Conservation (phyloP, 495 filamentous ascomycete species). For the Amniculicola lignicola region DNA sequence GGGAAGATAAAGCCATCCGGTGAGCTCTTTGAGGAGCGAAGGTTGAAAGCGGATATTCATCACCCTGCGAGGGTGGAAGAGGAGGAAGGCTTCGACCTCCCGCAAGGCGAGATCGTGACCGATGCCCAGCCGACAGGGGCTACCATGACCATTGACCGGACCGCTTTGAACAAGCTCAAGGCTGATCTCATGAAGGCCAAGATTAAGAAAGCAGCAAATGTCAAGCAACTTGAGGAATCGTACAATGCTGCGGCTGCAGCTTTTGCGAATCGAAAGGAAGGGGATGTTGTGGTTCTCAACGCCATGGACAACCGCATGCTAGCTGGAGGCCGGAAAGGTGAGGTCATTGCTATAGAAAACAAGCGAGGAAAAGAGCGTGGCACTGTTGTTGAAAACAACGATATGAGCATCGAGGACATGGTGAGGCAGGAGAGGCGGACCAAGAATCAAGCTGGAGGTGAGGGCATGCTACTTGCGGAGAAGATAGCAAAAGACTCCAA, state of each 20-base stretch:
- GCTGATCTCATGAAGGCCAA: slow-evolving; percentile 95
- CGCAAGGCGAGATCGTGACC: slow-evolving; percentile 48
- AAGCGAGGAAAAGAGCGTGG: slow-evolving; percentile 79
- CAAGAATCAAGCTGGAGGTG: slow-evolving; percentile 72
- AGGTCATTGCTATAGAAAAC: slow-evolving; percentile 70
- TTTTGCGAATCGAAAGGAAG: slow-evolving; percentile 56
- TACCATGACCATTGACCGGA: slow-evolving; percentile 62
- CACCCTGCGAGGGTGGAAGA: slow-evolving; percentile 38
- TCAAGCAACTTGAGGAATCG: slow-evolving; percentile 72
- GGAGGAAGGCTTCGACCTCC: slow-evolving; percentile 48
- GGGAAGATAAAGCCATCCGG: slow-evolving; percentile 86
- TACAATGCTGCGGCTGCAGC: slow-evolving; percentile 70
- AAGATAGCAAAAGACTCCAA: slow-evolving; percentile 88
- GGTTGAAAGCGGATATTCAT: slow-evolving; percentile 50
- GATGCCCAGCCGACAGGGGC: slow-evolving; percentile 43
- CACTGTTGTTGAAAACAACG: slow-evolving; percentile 80
- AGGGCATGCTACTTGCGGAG: slow-evolving; percentile 79
- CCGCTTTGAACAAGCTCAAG: slow-evolving; percentile 80
- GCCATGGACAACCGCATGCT: slow-evolving; percentile 88
- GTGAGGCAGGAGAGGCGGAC: slow-evolving; percentile 85
- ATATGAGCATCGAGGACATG: slow-evolving; percentile 97
- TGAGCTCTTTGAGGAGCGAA: slow-evolving; percentile 76
- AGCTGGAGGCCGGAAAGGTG: slow-evolving; percentile 66
- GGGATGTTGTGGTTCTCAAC: slow-evolving; percentile 73
- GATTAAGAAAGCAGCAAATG: slow-evolving; percentile 68